Evolutionary conservation across 345 rosid genomes (phyloP).

Genomic region (Euphorbia pulcherrima): DNA sequence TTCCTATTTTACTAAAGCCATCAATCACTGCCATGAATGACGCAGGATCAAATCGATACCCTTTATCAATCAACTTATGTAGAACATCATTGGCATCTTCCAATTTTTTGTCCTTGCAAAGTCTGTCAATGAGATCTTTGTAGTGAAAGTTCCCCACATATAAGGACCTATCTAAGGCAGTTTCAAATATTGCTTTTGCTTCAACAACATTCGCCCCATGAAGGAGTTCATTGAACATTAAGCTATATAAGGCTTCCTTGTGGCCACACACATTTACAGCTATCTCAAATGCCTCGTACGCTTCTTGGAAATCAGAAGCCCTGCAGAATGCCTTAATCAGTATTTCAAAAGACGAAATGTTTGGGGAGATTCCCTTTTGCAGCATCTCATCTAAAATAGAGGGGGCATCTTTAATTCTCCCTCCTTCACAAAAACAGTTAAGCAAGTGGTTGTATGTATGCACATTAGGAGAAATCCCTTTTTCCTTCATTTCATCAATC

Average conservation of each 20-base stretch:
- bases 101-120: slow-evolving; percentile 60
- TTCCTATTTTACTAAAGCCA: slow-evolving; percentile 59
- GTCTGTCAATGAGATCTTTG: slow-evolving; percentile 60
- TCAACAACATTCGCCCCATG: slow-evolving; percentile 53
- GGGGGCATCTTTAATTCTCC: slow-evolving; percentile 70
- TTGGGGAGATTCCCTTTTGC: slow-evolving; percentile 66
- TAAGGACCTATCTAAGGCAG: slow-evolving; percentile 61
- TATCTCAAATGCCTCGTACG: slow-evolving; percentile 72
- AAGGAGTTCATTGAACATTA: slow-evolving; percentile 77
- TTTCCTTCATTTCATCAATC: slow-evolving; percentile 93
- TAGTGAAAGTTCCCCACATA: slow-evolving; percentile 59
- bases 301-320: slow-evolving; percentile 56
- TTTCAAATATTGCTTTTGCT: slow-evolving; percentile 66
- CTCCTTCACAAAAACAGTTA: slow-evolving; percentile 72
- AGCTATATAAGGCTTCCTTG: slow-evolving; percentile 68
- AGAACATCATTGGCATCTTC: slow-evolving; percentile 63
- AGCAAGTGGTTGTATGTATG: slow-evolving; percentile 72
- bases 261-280: slow-evolving; percentile 76
- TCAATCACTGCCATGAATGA: slow-evolving; percentile 88
- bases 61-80: slow-evolving; percentile 56
- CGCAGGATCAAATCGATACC: slow-evolving; percentile 76
- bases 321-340: slow-evolving; percentile 71
- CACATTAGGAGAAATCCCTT: slow-evolving; percentile 73
- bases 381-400: slow-evolving; percentile 80
- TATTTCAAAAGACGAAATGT: slow-evolving; percentile 62